Percentiles rank a stretch among this genome's conserved stretches.
These are phyloP conservation scores for Cucurbitaria berberidis DNA, from an alignment of 2,329 filamentous ascomycete genomes.

Conservation along the genomic window DNA sequence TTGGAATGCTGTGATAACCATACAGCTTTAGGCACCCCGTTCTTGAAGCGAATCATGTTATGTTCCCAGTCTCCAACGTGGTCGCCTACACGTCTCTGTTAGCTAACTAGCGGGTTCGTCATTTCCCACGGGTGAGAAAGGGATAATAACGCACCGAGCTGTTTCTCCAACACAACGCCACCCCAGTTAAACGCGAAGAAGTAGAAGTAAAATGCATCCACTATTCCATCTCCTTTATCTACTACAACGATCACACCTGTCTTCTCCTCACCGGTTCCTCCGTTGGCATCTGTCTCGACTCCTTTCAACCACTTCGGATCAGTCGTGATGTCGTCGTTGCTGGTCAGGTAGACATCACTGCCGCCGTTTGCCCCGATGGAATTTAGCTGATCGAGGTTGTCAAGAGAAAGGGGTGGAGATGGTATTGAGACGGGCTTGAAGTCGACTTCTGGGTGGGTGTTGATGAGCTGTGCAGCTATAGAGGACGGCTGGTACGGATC, in stretches of 20 bases:
- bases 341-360: slow-evolving; percentile 48
- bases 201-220: slow-evolving; percentile 67
- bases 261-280: slow-evolving; percentile 54
- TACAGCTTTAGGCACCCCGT: slow-evolving; percentile 59
- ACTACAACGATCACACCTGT: slow-evolving; percentile 61
- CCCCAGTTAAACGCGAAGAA: slow-evolving; percentile 63
- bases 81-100: slow-evolving; percentile 42
- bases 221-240: slow-evolving; percentile 57
- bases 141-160: slow-evolving; percentile 26
- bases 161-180: slow-evolving; percentile 53
- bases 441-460: slow-evolving; percentile 46
- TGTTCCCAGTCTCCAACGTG: slow-evolving; percentile 71
- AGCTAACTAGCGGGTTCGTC: too few species aligned
- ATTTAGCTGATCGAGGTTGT: slow-evolving; percentile 50
- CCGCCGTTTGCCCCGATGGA: slow-evolving; percentile 21
- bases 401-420: slow-evolving; percentile 39
- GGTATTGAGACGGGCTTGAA: slow-evolving; percentile 15
- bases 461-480: slow-evolving; percentile 42
- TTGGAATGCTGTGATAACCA: slow-evolving; percentile 67
- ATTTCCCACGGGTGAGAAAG: too few species aligned
- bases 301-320: slow-evolving; percentile 54
- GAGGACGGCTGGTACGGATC: slow-evolving; percentile 51
- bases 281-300: slow-evolving; percentile 55
- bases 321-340: slow-evolving; percentile 41
- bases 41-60: slow-evolving; percentile 67